These are phyloP conservation scores for Cardiospermum halicacabum DNA, from an alignment of 345 rosid species.

Conservation along the genomic window DNA sequence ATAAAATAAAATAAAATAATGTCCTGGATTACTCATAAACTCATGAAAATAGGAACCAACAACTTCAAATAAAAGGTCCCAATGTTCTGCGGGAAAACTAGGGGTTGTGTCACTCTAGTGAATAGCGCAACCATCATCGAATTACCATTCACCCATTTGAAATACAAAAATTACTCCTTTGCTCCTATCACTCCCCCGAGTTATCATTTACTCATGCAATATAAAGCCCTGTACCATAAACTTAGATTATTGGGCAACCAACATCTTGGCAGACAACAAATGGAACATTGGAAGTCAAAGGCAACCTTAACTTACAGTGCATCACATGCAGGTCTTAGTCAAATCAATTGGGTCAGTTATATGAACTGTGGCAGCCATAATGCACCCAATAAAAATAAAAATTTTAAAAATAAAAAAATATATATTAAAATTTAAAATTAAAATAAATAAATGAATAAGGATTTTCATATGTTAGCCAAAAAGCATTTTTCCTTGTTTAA, in stretches of 20 bases:
- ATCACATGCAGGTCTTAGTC: too few species aligned
- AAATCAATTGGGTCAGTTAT: too few species aligned
- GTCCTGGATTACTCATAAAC: slow-evolving; percentile 3
- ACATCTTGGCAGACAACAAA: background rate
- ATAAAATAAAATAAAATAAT: too few species aligned
- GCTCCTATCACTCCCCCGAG: background rate
- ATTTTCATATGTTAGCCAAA: background rate
- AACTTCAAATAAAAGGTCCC: background rate
- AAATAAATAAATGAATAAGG: too few species aligned
- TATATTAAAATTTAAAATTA: too few species aligned
- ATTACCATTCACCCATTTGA: background rate
- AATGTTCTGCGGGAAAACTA: background rate
- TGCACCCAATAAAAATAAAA: background rate
- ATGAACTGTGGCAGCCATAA: too few species aligned
- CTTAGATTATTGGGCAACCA: background rate
- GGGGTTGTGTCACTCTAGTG: background rate
- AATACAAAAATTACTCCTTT: background rate
- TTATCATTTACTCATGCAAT: background rate
- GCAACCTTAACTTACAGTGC: background rate
- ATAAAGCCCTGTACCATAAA: background rate
- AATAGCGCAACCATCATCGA: background rate
- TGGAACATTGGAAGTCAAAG: background rate
- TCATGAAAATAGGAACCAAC: background rate
- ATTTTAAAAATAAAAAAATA: background rate
- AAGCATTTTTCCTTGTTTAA: background rate